Evolutionary conservation across 2,329 filamentous ascomycete genomes (phyloP).

Genomic region (Pseudocercospora macadamiae): DNA sequence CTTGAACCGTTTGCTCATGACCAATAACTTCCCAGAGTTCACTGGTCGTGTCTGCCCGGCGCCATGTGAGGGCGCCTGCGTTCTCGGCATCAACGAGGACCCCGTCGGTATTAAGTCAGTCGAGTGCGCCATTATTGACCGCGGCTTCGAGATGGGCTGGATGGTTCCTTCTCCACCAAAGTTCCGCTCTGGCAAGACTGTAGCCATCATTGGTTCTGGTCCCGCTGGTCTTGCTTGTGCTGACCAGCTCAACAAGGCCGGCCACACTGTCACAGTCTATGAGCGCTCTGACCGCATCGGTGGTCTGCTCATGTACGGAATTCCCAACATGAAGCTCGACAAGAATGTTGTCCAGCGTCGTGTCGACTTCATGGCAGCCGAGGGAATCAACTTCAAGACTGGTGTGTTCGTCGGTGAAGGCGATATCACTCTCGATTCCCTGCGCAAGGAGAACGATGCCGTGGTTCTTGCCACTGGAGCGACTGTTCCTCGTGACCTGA

Average conservation of each 20-base stretch:
- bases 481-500: constrained; percentile 88
- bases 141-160: constrained; percentile 97
- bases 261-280: constrained; percentile 85
- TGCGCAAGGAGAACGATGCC: constrained; percentile 75
- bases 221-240: constrained; percentile 87
- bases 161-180: constrained; percentile 82
- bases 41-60: constrained; percentile 96
- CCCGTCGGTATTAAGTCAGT: constrained; percentile 98
- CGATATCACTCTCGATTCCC: constrained; percentile 67
- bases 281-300: constrained; percentile 89
- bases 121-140: constrained; percentile 96
- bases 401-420: constrained; percentile 77
- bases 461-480: constrained; percentile 91
- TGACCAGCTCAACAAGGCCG: constrained; percentile 92
- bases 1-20: constrained; percentile 88
- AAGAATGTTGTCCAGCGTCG: constrained; percentile 96
- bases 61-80: constrained; percentile 94
- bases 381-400: constrained; percentile 82
- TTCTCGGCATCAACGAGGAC: constrained; percentile 94
- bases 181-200: constrained; percentile 81
- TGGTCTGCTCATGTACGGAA: constrained; percentile 96
- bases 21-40: constrained; percentile 98
- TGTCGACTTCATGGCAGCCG: constrained; percentile 90
- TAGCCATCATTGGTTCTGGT: constrained; percentile 89
- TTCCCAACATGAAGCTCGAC: constrained; percentile 99